Evolutionary conservation across 352 stramenopile species (phyloP), one percentile per base, ranked within the genome.

Genomic region (Phytophthora brassicae): DNA sequence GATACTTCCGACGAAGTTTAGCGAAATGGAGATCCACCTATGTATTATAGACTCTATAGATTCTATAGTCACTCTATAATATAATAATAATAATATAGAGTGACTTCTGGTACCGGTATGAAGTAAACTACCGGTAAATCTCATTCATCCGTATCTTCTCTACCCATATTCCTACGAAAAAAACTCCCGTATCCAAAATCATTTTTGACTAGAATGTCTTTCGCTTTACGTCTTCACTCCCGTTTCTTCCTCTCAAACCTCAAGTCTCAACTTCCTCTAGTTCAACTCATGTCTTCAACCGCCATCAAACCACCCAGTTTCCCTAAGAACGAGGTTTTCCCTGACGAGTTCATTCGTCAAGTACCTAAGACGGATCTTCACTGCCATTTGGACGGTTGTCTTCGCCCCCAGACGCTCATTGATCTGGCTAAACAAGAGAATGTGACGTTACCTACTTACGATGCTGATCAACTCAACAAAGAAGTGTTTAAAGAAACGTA

Each of bases 331-430:
- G 31, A 64, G 22, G 58, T 56, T 13, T 91, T 86, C 70, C 62
- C 82, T 5, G 79, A 90, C 62, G 84, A 81, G 59, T 92, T 94
- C 57, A 64, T 94, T 26, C 82, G 53, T 36, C 74, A 78, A 39
- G 78, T 86, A 33, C 84, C 84, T 35, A 94, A 94, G 70, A 87
- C 84, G 24, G 89, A 97, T 52, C 66, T 97, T 12, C 89, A 97
- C 62, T 91, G 85, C 58, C 89, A 97, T 60, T 56, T 97, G 56
- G 88, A 97, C 46, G 89, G 89, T 44, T 90, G 81, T 42, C 64
- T 96, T 24, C 85, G 88, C 13, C 79, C 80, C 1, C 59, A 89
- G 57, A 97, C 89, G 26, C 74, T 97, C 29, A 87, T 97, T 22
- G 85, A 95, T 20, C 54, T 97, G 48, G 84, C 87, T n/a, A 51